phyloP scores from a whole-genome alignment of 2,329 filamentous ascomycete genomes.

The Lachnellula suecica region DNA sequence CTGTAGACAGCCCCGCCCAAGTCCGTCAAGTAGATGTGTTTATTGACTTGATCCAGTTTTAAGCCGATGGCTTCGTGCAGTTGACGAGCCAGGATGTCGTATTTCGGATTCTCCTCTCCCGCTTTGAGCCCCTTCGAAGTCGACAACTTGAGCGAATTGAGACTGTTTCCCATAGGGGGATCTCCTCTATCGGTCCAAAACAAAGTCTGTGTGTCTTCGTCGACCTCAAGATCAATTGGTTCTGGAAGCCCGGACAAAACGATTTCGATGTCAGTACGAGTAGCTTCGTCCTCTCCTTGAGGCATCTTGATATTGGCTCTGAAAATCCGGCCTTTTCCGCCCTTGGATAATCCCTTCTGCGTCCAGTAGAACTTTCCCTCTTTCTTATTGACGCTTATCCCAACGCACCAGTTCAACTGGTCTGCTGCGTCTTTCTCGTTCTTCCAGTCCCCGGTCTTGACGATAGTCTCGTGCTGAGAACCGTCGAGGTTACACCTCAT shows the following conservation, averaged over 20 bases:
- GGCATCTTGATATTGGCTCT: neutral
- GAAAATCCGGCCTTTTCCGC: constrained; percentile 7
- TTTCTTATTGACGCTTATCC: constrained; percentile 45
- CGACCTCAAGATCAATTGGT: constrained; percentile 55
- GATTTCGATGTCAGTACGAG: constrained; percentile 5
- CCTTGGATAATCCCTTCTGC: constrained; percentile 29
- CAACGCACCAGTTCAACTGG: constrained; percentile 50
- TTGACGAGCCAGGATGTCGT: constrained; percentile 32
- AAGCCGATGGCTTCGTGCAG: constrained; percentile 48
- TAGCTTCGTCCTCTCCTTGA: neutral
- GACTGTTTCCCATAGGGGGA: constrained; percentile 49
- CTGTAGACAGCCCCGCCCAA: constrained; percentile 39
- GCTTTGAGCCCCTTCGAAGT: neutral
- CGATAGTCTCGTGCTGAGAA: constrained; percentile 34
- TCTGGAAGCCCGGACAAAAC: constrained; percentile 47
- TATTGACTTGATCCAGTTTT: constrained; percentile 36
- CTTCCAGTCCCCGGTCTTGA: constrained; percentile 22
- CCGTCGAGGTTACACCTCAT: constrained; percentile 41
- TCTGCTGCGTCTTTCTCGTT: constrained; percentile 8
- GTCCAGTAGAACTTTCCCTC: constrained; percentile 34
- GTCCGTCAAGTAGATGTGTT: constrained; percentile 39
- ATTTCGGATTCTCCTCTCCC: neutral
- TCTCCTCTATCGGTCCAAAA: constrained; percentile 64
- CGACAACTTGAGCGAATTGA: constrained; percentile 38
- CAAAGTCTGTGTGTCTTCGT: constrained; percentile 41